Percentiles rank a stretch among this genome's conserved stretches.
Conservation (phyloP, 306 rosid species). For the Rosa rugosa region DNA sequence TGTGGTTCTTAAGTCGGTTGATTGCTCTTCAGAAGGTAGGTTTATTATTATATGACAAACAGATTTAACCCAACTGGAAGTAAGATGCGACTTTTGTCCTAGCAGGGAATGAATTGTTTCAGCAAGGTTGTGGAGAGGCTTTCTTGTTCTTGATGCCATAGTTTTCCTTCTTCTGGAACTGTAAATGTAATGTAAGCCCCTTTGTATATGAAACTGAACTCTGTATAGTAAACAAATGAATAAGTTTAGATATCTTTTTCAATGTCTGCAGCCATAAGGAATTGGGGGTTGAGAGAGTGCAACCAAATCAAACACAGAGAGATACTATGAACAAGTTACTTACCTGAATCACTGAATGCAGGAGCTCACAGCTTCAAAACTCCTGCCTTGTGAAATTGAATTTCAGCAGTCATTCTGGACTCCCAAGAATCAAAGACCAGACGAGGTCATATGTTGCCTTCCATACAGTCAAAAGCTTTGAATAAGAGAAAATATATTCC, state of each 20-base stretch:
- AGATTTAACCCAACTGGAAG: constrained; percentile 40
- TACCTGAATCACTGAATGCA: not conserved
- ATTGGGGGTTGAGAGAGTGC: not conserved
- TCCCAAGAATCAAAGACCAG: not conserved
- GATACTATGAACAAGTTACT: not conserved
- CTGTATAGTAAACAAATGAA: not conserved
- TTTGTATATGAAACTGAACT: constrained; percentile 2
- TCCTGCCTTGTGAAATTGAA: not conserved
- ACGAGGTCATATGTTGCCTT: constrained; percentile 20
- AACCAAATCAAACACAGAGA: not conserved
- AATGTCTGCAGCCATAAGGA: not conserved
- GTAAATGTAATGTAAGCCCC: not conserved
- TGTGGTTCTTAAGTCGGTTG: constrained; percentile 11
- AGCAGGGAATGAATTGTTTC: constrained; percentile 37
- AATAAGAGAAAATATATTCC: constrained; percentile 5
- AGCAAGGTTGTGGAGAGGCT: constrained; percentile 31
- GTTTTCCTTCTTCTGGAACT: constrained; percentile 5
- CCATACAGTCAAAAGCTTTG: constrained; percentile 23
- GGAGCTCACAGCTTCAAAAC: constrained; percentile 7
- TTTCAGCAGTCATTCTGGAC: not conserved
- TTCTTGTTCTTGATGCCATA: constrained; percentile 35
- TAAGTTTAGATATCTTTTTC: not conserved
- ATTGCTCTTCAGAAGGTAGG: constrained; percentile 17
- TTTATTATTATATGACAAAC: constrained; percentile 34
- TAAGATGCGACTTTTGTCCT: constrained; percentile 34